Evolutionary conservation across 306 rosid species (phyloP).

Genomic region (Casuarina glauca): DNA sequence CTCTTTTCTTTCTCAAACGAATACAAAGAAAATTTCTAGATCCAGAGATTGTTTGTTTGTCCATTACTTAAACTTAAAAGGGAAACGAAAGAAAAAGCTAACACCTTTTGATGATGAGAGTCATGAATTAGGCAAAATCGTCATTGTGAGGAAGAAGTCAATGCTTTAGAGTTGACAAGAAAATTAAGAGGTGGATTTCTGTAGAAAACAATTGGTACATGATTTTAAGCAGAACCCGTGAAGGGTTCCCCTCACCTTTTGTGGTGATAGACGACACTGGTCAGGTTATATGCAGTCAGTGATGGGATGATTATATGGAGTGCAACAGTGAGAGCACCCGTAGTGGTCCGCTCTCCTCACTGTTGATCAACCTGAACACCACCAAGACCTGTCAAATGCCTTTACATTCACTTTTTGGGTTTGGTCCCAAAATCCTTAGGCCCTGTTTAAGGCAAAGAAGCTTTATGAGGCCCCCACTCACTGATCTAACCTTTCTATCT

Average conservation of each 20-base stretch:
- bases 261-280: too few species aligned
- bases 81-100: neutral
- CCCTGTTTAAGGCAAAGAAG: slow-evolving; percentile 18
- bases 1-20: neutral
- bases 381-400: slow-evolving; percentile 15
- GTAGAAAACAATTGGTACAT: neutral
- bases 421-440: slow-evolving; percentile 23
- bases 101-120: slow-evolving; percentile 1
- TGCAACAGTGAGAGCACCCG: slow-evolving; percentile 11
- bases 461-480: slow-evolving; percentile 10
- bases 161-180: neutral
- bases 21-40: neutral
- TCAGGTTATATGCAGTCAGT: slow-evolving; percentile 16
- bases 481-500: neutral
- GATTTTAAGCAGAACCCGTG: neutral
- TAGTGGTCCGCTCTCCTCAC: slow-evolving; percentile 21
- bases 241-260: neutral
- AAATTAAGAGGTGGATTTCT: slow-evolving; percentile 13
- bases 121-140: slow-evolving; percentile 6
- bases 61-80: neutral
- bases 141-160: neutral
- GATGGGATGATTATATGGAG: slow-evolving; percentile 28
- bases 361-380: slow-evolving; percentile 21
- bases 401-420: slow-evolving; percentile 9
- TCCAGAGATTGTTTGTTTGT: neutral